Evolutionary conservation across 768 basidiomycete genomes (phyloP).

Genomic region (Cystobasidium tubakii): DNA sequence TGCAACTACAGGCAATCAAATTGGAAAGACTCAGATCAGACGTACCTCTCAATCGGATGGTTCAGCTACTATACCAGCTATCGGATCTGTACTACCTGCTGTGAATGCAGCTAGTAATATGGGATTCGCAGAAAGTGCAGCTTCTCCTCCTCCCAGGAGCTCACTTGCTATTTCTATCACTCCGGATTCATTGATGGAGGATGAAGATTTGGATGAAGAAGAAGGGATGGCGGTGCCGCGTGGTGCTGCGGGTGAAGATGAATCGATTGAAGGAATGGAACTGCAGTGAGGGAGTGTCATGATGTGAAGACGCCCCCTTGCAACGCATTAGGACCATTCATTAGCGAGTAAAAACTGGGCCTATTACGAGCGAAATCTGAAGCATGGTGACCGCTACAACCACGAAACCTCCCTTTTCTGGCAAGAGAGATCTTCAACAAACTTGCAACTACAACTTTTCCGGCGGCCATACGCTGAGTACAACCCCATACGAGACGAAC

Average conservation of each 20-base stretch:
- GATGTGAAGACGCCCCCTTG: too few relatives aligned
- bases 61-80: background rate
- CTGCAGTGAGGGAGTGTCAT: slow-evolving; percentile 2
- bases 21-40: slow-evolving; percentile 28
- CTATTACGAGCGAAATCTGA: too few relatives aligned
- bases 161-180: slow-evolving; percentile 13
- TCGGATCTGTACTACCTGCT: background rate
- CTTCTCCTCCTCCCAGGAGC: slow-evolving; percentile 27
- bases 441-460: too few relatives aligned
- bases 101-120: slow-evolving; percentile 4
- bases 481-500: too few relatives aligned
- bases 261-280: slow-evolving; percentile 29
- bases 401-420: too few relatives aligned
- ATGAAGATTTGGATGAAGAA: background rate
- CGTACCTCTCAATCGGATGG: slow-evolving; percentile 15
- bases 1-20: slow-evolving; percentile 28
- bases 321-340: too few relatives aligned
- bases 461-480: too few relatives aligned
- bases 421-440: too few relatives aligned
- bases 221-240: background rate
- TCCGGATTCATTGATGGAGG: slow-evolving; percentile 6
- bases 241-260: background rate
- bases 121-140: background rate
- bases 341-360: too few relatives aligned
- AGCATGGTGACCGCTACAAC: too few relatives aligned